Base-by-base conservation (phyloP, 1,284 basidiomycete genomes). In the Paramarasmius palmivorus region DNA sequence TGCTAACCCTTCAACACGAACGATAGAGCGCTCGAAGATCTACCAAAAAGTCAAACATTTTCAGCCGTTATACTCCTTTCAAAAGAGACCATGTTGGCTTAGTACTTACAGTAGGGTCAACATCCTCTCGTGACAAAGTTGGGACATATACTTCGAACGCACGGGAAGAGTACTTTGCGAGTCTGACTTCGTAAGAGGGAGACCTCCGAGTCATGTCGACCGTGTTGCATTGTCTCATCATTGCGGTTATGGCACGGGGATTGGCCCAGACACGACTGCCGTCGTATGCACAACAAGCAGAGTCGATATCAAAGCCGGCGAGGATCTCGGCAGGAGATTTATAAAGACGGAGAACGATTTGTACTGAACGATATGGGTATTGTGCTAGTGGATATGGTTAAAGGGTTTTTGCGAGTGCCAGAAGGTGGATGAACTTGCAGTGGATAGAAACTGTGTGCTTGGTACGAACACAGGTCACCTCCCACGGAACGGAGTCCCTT, bases 371-470 rank as follows among this genome's bases (percentile, higher is more conserved):
- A 58, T 83, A 83, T 0, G 82, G 82, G 61, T 82, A 84, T 71
- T 84, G 82, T 20, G 79, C 79, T 82, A 56, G 14, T n/a, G n/a
- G n/a, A n/a, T n/a, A n/a, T n/a, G n/a, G n/a, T n/a, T n/a, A 26
- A n/a, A n/a, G n/a, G n/a, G n/a, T n/a, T n/a, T n/a, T n/a, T n/a
- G 38, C 26, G 44, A 19, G 29, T 12, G 6, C 20, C 12, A 25
- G 40, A n/a, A 25, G 4, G 15, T 42, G 48, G 20, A 40, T 14
- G 20, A 17, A 50, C 76, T 25, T 49, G 79, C 78, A 82, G 62
- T 84, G 77, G 59, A 86, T 83, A 7, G 82, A 84, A 39, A 84
- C 70, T 0, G 82, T 81, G 59, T 86, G 79, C 65, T 81, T 84
- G 49, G 81, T 83, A 37, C 82, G 75, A 53, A 84, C 76, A 53